Evolutionary conservation across 2,329 filamentous ascomycete species (phyloP).

Genomic region (Pseudopithomyces maydicus): DNA sequence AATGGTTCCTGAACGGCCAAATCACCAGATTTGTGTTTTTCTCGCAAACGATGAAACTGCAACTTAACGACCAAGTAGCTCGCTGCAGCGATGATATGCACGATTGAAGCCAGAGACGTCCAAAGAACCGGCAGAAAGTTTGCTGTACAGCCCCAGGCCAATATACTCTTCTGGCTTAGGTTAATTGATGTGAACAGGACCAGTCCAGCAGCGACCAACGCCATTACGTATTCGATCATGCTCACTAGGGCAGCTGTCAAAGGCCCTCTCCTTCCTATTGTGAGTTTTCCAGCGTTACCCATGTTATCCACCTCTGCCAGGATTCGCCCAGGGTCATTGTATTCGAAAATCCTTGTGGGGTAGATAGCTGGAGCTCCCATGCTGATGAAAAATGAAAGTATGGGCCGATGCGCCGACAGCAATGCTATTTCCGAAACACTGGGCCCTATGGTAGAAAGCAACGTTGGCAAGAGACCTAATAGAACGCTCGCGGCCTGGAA

Average conservation of each 20-base stretch:
- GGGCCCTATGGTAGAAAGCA: conserved; percentile 1
- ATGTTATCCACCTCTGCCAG: neutral
- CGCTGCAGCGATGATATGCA: neutral
- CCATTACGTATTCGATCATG: neutral
- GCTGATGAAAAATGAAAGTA: conserved; percentile 1
- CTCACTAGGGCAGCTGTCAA: neutral
- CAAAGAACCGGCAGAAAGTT: neutral
- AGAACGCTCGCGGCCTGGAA: conserved; percentile 1
- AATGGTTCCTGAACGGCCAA: neutral
- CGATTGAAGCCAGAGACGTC: neutral
- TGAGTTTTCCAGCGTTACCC: neutral
- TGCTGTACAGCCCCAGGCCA: neutral
- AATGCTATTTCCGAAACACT: conserved; percentile 6
- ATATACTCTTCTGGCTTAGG: neutral
- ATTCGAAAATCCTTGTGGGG: neutral
- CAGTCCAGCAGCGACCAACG: neutral
- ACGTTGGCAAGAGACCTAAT: conserved; percentile 7
- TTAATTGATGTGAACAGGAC: neutral
- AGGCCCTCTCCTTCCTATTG: neutral
- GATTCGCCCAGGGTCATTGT: neutral
- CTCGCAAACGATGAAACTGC: neutral
- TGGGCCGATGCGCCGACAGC: conserved; percentile 1
- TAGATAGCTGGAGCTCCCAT: conserved; percentile 3
- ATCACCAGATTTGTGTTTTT: neutral
- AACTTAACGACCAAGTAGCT: neutral